Base-by-base conservation (phyloP, 768 basidiomycete genomes). In the Lentinula raphanica region DNA sequence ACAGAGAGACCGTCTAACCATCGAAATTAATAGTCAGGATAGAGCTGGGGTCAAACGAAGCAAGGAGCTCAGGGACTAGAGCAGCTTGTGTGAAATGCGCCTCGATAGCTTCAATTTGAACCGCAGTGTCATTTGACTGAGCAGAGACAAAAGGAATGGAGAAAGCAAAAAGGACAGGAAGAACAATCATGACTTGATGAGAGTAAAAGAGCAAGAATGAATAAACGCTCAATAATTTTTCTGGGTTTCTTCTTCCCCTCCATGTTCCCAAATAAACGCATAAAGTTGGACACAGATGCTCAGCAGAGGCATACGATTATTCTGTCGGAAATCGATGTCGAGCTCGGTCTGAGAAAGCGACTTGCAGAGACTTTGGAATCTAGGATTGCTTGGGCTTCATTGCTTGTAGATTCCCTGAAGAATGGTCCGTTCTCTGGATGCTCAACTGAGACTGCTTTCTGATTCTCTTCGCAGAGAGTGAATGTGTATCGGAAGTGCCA, bases 1-100 rank as follows among this genome's bases (percentile, higher is more conserved):
- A n/a, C n/a, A n/a, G n/a, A n/a, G n/a, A n/a, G n/a, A n/a, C n/a
- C n/a, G n/a, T n/a, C n/a, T n/a, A n/a, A 72, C 77, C 71, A 60
- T 74, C 58, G 64, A 74, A 92, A 58, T 75, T 70, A 59, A 87
- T 70, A 42, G 72, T 68, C 54, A 92, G 74, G 42, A 84, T 46
- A n/a, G 83, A 87, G 21, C 67, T 69, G 5, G 89, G 90, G 57
- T 72, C 68, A 70, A 92, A 91, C n/a, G 71, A 69, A 6, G 77
- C 25, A 48, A 93, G 63, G 46, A 88, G 70, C 54, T 79, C 71
- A 1, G 92, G 90, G 40, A 88, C 83, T 60, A 92, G 70, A 49
- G 70, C 74, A 17, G 85, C 76, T 59, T 81, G 79, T 13, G 64
- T 70, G 69, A 92, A 88, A 69, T 91, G 84, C 21, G 89, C 90